phyloP scores from a whole-genome alignment of 768 basidiomycete species.

The Thelephora aurantiotincta region DNA sequence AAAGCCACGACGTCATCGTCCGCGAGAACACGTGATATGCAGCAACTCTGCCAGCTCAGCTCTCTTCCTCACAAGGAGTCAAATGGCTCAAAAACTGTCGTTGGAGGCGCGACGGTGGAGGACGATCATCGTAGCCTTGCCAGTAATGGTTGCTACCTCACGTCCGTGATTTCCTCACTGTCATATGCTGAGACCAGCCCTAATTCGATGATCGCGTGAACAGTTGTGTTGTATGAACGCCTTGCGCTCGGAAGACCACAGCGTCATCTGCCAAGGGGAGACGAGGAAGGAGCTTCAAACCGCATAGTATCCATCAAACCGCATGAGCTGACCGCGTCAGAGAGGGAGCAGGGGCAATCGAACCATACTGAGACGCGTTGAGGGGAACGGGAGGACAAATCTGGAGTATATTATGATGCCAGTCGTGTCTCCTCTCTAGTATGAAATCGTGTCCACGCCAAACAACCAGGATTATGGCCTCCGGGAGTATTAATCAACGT shows the following conservation, averaged over 20 bases:
- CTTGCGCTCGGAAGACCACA: conserved; percentile 38
- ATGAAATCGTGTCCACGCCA: conserved; percentile 1
- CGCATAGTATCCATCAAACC: background rate
- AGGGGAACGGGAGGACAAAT: background rate
- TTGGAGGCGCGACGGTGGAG: conserved; percentile 31
- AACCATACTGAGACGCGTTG: background rate
- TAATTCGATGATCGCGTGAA: background rate
- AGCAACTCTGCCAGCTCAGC: background rate
- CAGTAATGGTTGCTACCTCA: conserved; percentile 50
- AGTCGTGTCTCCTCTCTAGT: background rate
- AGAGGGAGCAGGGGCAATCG: background rate
- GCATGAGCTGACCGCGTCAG: conserved; percentile 1
- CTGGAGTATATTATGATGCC: background rate
- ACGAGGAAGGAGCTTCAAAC: conserved; percentile 7
- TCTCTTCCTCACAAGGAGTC: background rate
- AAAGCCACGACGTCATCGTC: background rate
- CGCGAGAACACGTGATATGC: background rate
- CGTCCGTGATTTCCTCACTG: conserved; percentile 29
- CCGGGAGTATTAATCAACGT: no score
- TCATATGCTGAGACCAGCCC: background rate
- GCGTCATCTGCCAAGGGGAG: conserved; percentile 20
- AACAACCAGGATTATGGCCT: background rate
- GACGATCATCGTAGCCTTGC: conserved; percentile 46
- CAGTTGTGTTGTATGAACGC: conserved; percentile 57
- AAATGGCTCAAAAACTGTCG: conserved; percentile 21